Base-by-base conservation (phyloP, 345 rosid species). In the Eucalyptus dawsonii region DNA sequence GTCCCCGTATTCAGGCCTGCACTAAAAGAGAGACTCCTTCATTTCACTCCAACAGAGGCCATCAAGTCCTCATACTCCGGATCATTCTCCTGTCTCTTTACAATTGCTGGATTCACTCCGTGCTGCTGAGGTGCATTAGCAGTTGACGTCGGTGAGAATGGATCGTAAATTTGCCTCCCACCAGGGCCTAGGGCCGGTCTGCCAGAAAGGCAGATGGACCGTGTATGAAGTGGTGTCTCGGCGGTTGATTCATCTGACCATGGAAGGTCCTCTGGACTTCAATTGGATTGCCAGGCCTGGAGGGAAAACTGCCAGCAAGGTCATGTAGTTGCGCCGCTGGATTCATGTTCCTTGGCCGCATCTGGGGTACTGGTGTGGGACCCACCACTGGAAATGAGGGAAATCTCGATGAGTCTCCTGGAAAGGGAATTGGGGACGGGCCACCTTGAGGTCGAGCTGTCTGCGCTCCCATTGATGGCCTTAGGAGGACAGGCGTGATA, bases 161-260 rank as follows among this genome's bases (percentile, higher is more conserved):
- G 99, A 90, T 98, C 99, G 89, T 96, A 98, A 53, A 94, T 91
- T 92, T 95, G 99, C 72, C 88, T 96, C 50, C 93, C 94, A 25
- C 94, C 90, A 14, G 90, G 92, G 62, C 90, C 67, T 42, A 88
- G 85, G 31, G 80, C 88, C 19, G 91, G 90, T 89, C 92, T 88
- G 80, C 89, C 87, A 22, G 89, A 29, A 87, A 91, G 42, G 47
- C 87, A 54, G 91, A 58, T 17, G 21, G 88, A 80, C 86, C 72
- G 44, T 56, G 67, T 76, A 67, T 88, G 58, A 93, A 92, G 58
- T 88, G 94, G 25, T 92, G 97, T 50, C 88, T 94, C 8, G 92
- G 89, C 51, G 88, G 90, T 42, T 40, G 92, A 88, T 89, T 88
- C 87, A 87, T 81, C 27, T 69, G 93, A 53, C 80, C 88, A 47